phyloP scores from a whole-genome alignment of 257 asterid species.

The Salvia splendens region DNA sequence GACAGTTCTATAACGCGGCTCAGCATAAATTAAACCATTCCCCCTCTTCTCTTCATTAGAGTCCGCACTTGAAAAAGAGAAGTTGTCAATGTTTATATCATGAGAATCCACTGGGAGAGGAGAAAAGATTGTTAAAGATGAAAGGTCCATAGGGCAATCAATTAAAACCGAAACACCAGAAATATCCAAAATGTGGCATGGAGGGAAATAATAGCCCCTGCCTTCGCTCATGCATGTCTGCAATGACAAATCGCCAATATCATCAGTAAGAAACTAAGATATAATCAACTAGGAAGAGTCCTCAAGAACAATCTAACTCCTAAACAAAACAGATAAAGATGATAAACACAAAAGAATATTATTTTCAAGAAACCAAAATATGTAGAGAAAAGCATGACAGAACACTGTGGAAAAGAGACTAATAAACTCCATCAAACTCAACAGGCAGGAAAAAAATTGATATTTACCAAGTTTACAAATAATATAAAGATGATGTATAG shows the following conservation, averaged over 20 bases:
- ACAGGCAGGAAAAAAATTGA: neutral
- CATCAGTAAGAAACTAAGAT: conserved; percentile 6
- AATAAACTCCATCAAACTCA: conserved; percentile 40
- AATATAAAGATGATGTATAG: too few species aligned
- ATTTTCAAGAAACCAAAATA: neutral
- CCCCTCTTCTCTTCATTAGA: conserved; percentile 34
- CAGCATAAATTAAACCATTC: conserved; percentile 58
- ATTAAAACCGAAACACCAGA: conserved; percentile 64
- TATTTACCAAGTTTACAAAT: too few species aligned
- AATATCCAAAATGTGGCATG: conserved; percentile 70
- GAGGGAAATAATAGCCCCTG: conserved; percentile 72
- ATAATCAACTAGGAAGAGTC: conserved; percentile 1
- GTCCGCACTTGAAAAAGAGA: conserved; percentile 26
- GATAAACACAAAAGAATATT: neutral
- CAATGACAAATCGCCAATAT: conserved; percentile 32
- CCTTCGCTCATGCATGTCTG: conserved; percentile 91
- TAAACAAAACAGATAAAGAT: neutral
- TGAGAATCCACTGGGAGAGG: conserved; percentile 50
- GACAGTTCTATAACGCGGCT: conserved; percentile 64
- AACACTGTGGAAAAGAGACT: conserved; percentile 4
- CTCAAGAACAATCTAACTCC: neutral
- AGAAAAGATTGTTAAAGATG: conserved; percentile 63
- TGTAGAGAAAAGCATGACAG: neutral
- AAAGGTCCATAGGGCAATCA: conserved; percentile 86
- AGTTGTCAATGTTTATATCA: conserved; percentile 22